These are phyloP conservation scores for Metschnikowia hibisci DNA, from an alignment of 805 yeast genomes.

Conservation along the genomic window DNA sequence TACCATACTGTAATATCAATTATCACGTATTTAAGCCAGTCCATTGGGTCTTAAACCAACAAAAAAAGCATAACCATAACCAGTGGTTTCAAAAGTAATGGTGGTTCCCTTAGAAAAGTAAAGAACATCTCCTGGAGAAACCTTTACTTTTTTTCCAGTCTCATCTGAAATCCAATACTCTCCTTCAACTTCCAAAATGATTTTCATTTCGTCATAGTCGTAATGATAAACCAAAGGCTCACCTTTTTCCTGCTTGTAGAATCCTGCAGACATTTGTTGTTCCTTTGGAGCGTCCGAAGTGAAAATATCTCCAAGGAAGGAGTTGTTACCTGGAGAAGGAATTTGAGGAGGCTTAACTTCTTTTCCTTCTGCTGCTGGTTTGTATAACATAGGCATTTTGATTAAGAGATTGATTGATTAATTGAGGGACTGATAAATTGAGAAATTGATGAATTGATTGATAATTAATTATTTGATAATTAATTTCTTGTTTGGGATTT, in stretches of 20 bases:
- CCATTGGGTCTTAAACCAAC: constrained; percentile 52
- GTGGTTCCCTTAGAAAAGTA: constrained; percentile 67
- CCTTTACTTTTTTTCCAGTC: constrained; percentile 55
- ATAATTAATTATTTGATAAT: not conserved
- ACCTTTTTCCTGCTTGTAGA: constrained; percentile 66
- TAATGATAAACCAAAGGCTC: constrained; percentile 65
- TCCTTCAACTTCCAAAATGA: constrained; percentile 65
- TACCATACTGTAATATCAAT: no score
- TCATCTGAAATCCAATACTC: constrained; percentile 60
- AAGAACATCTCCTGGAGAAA: constrained; percentile 62
- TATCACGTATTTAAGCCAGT: constrained; percentile 8
- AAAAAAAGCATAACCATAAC: constrained; percentile 63
- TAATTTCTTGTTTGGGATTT: no score
- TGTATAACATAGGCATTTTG: constrained; percentile 54
- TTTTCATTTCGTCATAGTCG: constrained; percentile 64
- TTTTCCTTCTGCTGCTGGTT: constrained; percentile 50
- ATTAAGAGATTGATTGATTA: no score
- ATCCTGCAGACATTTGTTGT: constrained; percentile 61
- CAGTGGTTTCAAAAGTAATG: constrained; percentile 56
- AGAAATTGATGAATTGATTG: no score
- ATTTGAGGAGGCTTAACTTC: constrained; percentile 54
- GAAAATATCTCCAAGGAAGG: constrained; percentile 65
- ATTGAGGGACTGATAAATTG: no score
- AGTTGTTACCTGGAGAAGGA: constrained; percentile 63
- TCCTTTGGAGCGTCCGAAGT: constrained; percentile 59